Base-by-base conservation (phyloP, 352 stramenopile genomes). In the Pythium brassicae region DNA sequence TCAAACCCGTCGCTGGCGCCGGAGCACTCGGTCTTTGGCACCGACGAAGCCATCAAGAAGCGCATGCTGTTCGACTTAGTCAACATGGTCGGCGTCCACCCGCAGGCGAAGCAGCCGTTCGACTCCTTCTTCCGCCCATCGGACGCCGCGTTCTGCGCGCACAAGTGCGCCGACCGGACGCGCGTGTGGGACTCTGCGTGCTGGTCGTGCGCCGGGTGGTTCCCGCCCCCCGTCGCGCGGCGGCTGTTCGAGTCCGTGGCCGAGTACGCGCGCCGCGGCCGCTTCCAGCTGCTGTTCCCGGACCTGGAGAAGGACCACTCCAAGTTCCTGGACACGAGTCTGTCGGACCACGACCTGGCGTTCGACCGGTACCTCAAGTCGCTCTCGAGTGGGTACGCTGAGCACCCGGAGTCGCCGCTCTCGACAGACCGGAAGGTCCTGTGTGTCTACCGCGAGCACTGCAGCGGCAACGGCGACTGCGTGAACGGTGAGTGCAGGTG, bases 361-460 rank as follows among this genome's bases (percentile, higher is more conserved):
- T 84, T 88, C 32, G 66, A 82, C n/a, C 72, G 81, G 6, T 94
- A 92, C 56, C 44, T 94, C n/a, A 76, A 77, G 53, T 88, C 81
- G 34, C 59, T 91, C 3, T 83, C 74, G 17, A 72, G 53, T 4
- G 73, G 65, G 9, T 87, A 82, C 54, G 69, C 77, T 1, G 63
- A 86, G 12, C 46, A 70, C 29, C 64, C 67, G 34, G 66, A 84
- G 23, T 73, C 70, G 29, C 55, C 69, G 0, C 65, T 68, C 14
- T 69, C 34, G 22, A 27, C 65, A 15, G 66, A 86, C 39, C 69
- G 62, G 10, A 62, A 63, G 26, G 68, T 89, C 39, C 47, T 75
- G 44, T 94, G 84, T 50, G 68, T 89, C 14, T 87, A 91, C 63
- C 80, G 84, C 19, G 83, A 91, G 34, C 78, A 94, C 60, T 96